Evolutionary conservation across 1,139 yeast genomes (phyloP), one percentile per base, ranked within the genome.

Genomic region (Diutina pseudorugosa): DNA sequence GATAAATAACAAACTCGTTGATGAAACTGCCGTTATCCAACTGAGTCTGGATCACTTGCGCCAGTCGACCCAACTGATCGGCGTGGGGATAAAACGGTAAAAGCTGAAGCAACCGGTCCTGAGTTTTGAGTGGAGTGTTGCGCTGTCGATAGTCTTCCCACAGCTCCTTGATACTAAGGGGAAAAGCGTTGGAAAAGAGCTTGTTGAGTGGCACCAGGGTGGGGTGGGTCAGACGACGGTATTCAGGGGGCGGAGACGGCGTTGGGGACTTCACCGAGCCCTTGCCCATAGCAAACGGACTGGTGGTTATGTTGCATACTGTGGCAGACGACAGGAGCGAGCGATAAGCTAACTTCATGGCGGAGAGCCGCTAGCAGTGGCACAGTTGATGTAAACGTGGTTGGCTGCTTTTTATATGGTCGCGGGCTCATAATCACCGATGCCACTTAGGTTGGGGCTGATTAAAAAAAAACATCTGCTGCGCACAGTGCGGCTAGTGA

Each of bases 1-100:
- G 85, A 53, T 72, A 69, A 2, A 83, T 79, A 52, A 75, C 77
- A 61, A 82, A 79, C 62, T 84, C 93, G 60, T 84, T 84, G 50
- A 85, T 82, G 56, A 68, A 75, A 52, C 79, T 63, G 1, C 70
- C 70, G 19, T 69, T 1, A 70, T 70, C 2, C 2, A 82, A 66
- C 19, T 65, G 62, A 0, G 74, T 68, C 51, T 67, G 66, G 7
- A 74, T 51, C 1, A 71, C 70, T 44, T 68, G 60, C 2, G 72
- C 65, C 4, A 64, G 55, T 18, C 73, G 55, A 1, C 77, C 77
- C 4, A 48, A 8, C 1, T 57, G 16, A 53, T 72, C 75, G 2
- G 64, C 55, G 9, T 63, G 51, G 1, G 77, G 77, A 54, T 62
- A 72, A 53, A 73, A 73, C 20, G 77, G 76, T 11, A 74, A 62